A percentile compares a stretch with the other conserved stretches of the same genome.
Conservation (phyloP, 495 filamentous ascomycete genomes). For the Annulohypoxylon nitens region DNA sequence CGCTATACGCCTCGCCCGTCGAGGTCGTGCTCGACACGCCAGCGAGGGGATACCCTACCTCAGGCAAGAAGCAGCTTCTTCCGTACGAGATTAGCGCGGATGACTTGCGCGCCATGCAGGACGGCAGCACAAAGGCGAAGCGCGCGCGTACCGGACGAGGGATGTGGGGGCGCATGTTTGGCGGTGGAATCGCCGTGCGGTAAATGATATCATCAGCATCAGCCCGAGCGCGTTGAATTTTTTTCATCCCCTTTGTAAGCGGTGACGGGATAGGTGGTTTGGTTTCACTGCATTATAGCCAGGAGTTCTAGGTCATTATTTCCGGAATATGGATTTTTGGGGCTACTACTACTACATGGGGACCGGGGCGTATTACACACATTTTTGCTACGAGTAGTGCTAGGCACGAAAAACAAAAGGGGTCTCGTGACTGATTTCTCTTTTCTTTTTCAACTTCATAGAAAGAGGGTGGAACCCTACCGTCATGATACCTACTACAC, state of each 20-base stretch:
- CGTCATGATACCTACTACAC: conserved; percentile 36
- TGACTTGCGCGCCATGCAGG: conserved; percentile 56
- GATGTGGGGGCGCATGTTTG: conserved; percentile 59
- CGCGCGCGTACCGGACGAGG: conserved; percentile 53
- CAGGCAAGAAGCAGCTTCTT: conserved; percentile 49
- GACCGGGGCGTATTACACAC: conserved; percentile 26
- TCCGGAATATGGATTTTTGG: background rate
- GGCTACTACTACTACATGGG: background rate
- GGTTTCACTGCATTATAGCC: conserved; percentile 41
- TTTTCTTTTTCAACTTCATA: conserved; percentile 17
- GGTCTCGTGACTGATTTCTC: conserved; percentile 15
- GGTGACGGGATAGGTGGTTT: background rate
- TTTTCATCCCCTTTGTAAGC: conserved; percentile 24
- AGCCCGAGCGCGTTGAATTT: background rate
- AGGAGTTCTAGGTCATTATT: conserved; percentile 34
- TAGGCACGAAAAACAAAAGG: conserved; percentile 33
- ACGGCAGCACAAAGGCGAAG: conserved; percentile 55
- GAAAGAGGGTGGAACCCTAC: conserved; percentile 34
- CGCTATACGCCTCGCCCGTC: conserved; percentile 57
- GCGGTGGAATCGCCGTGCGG: conserved; percentile 31
- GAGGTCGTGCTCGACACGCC: conserved; percentile 53
- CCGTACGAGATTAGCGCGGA: conserved; percentile 64
- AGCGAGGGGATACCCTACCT: conserved; percentile 35
- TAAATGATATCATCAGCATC: background rate
- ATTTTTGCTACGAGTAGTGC: conserved; percentile 25